Percentiles rank a stretch among this genome's conserved stretches.
These are phyloP conservation scores for Rhododendron williamsianum DNA, from an alignment of 148 eudicot genomes.

Conservation along the genomic window DNA sequence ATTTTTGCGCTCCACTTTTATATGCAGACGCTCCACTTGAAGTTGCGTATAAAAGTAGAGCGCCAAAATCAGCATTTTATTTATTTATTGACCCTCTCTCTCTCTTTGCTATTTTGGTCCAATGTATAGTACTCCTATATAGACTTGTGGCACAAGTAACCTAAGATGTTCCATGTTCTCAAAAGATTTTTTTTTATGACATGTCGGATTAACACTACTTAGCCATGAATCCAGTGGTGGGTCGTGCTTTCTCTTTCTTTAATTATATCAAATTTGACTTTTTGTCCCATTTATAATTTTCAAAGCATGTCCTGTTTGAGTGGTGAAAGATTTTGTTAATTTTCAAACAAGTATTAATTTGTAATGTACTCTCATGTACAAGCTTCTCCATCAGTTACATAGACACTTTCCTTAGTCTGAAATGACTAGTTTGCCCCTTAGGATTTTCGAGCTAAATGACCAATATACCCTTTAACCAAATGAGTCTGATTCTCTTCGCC, in stretches of 20 bases:
- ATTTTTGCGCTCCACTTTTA: too few species aligned
- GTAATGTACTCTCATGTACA: not conserved
- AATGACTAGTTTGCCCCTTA: constrained; percentile 1
- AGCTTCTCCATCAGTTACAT: not conserved
- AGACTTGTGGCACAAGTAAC: not conserved
- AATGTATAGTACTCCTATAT: too few species aligned
- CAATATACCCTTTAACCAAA: not conserved
- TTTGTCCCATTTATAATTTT: not conserved
- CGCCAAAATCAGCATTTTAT: too few species aligned
- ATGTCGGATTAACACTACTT: not conserved
- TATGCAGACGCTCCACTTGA: too few species aligned
- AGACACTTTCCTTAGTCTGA: not conserved
- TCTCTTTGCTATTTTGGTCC: not conserved
- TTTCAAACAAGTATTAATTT: not conserved
- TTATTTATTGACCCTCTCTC: not conserved
- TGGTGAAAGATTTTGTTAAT: not conserved
- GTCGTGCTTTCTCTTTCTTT: not conserved
- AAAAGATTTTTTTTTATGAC: not conserved
- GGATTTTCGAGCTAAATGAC: not conserved
- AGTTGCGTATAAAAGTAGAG: too few species aligned
- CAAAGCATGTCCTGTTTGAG: not conserved
- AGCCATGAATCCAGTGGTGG: not conserved
- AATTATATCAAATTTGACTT: not conserved
- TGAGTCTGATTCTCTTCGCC: not conserved
- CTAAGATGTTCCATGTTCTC: not conserved